These are phyloP conservation scores for Leccinum pellstonianum DNA, from an alignment of 768 basidiomycete genomes.

Conservation along the genomic window DNA sequence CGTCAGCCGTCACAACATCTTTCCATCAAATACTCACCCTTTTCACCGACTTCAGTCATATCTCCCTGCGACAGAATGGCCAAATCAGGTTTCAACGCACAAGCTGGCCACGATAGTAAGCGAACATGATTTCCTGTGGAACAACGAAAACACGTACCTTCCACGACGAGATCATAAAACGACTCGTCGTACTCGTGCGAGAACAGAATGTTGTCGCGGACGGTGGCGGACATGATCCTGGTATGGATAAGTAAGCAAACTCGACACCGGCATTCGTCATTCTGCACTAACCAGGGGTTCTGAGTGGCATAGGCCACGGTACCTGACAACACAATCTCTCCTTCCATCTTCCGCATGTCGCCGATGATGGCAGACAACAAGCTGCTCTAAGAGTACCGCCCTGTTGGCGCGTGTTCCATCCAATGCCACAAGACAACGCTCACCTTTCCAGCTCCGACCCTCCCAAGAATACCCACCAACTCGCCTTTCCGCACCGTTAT, in stretches of 20 bases:
- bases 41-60: constrained; percentile 82
- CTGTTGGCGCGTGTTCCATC: not conserved
- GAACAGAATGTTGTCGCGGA: constrained; percentile 91
- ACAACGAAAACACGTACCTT: constrained; percentile 45
- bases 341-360: constrained; percentile 78
- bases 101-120: constrained; percentile 46
- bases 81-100: constrained; percentile 81
- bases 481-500: constrained; percentile 80
- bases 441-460: constrained; percentile 91
- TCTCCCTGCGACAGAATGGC: constrained; percentile 80
- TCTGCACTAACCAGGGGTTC: constrained; percentile 66
- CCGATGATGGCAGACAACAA: constrained; percentile 80
- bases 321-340: constrained; percentile 67
- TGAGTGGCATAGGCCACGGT: constrained; percentile 83
- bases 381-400: constrained; percentile 49
- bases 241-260: not conserved
- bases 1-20: not conserved
- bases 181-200: constrained; percentile 83
- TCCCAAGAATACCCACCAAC: constrained; percentile 79
- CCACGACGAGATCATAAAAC: constrained; percentile 80
- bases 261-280: not conserved
- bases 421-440: not conserved
- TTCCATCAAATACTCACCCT: constrained; percentile 44
- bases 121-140: not conserved
- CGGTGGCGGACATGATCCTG: constrained; percentile 82